Evolutionary conservation across 352 stramenopile species (phyloP), one percentile per base, ranked within the genome.

Genomic region (Nannochloropsis limnetica): DNA sequence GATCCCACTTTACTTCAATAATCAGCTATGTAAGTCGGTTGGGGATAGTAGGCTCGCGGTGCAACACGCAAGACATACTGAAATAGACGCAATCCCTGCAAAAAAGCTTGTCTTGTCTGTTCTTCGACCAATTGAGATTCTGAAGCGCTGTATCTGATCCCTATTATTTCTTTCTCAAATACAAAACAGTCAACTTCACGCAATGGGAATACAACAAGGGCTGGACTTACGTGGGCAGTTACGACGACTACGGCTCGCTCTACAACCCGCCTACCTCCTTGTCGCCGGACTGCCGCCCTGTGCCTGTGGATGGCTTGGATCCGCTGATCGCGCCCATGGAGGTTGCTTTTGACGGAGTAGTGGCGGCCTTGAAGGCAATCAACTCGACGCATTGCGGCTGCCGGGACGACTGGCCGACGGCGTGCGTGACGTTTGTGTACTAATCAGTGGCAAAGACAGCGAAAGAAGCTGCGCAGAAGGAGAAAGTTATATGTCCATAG

Each of bases 131-230:
- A 6, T 49, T 14, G 37, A 49, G 37, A 14, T 9, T 49, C 37
- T 49, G 61, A 3, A 22, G 25, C 8, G 61, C 61, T 74, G 14
- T 74, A 11, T 74, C 20, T 74, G 20, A 22, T 20, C 11, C 2
- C 2, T 0, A 20, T 28, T 74, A 29, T 4, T 74, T 22, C 11
- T 29, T 11, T 74, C 22, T 74, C 61, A 28, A 23, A 15, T 2
- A 74, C 61, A 49, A 74, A 31, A 74, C 61, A 74, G 61, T 74
- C 25, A 74, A 74, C 11, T 74, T 74, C 4, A 74, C 61, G 11
- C 61, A 74, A 74, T 74, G 61, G 61, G 61, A 74, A 22, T 74
- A 74, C n/a, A 74, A 74, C 61, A 74, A 74, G 25, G 61, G 61
- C 11, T 74, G 61, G 61, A 74, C 61, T 11, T 74, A 15, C n/a